Conservation (phyloP, 23 red algal species). For the Agarophyton chilense region DNA sequence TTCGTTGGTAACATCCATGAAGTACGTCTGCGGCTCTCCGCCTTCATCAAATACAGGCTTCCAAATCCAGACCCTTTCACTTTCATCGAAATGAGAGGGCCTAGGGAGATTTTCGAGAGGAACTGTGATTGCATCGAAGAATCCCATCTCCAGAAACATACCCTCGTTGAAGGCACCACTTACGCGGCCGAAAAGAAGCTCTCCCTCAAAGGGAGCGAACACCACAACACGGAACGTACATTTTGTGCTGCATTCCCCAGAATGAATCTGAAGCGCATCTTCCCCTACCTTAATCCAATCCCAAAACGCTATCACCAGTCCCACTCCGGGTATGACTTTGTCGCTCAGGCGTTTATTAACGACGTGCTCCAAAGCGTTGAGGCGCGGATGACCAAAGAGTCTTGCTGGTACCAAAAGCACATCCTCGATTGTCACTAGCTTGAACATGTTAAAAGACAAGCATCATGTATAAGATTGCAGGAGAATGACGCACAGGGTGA, state of each 20-base stretch:
- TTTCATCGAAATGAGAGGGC: slow-evolving; percentile 48
- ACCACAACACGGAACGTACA: slow-evolving; percentile 70
- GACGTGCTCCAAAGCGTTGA: slow-evolving; percentile 46
- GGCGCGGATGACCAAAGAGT: slow-evolving; percentile 41
- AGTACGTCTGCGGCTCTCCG: slow-evolving; percentile 27
- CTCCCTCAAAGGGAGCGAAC: slow-evolving; percentile 69
- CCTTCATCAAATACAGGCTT: slow-evolving; percentile 44
- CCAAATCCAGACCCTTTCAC: slow-evolving; percentile 74
- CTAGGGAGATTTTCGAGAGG: slow-evolving; percentile 30
- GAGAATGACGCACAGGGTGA: no score
- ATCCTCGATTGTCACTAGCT: slow-evolving; percentile 71
- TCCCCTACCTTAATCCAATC: slow-evolving; percentile 60
- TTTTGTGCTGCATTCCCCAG: slow-evolving; percentile 38
- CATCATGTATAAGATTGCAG: neutral
- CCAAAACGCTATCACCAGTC: slow-evolving; percentile 65
- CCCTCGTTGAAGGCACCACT: slow-evolving; percentile 27
- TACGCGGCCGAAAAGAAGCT: slow-evolving; percentile 56
- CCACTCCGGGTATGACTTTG: slow-evolving; percentile 55
- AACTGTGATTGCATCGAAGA: slow-evolving; percentile 66
- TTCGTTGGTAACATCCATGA: slow-evolving; percentile 63
- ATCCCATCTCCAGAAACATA: slow-evolving; percentile 51
- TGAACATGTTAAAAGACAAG: slow-evolving; percentile 46
- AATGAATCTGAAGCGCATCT: slow-evolving; percentile 44
- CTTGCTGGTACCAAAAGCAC: slow-evolving; percentile 55
- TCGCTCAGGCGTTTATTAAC: slow-evolving; percentile 60